A percentile compares a stretch with the other conserved stretches of the same genome.
phyloP scores from a whole-genome alignment of 192 early-diverging fungal genomes.

The Coemansia sp. region DNA sequence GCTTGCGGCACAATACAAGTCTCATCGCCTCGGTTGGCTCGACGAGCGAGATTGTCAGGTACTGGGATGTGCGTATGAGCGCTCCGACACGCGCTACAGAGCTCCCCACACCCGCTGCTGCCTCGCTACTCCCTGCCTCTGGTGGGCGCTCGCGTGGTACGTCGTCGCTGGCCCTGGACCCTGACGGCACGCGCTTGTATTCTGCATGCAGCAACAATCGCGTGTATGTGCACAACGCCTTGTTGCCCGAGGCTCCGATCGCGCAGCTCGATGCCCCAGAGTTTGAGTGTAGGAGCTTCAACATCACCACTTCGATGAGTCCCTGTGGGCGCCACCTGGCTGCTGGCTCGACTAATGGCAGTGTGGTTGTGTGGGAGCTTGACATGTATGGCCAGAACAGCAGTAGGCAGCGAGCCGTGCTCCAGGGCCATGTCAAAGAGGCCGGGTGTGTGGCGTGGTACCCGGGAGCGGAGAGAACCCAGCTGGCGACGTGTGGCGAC shows the following conservation, averaged over 20 bases:
- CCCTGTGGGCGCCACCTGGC: slow-evolving; percentile 72
- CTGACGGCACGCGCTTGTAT: slow-evolving; percentile 65
- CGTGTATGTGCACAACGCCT: slow-evolving; percentile 71
- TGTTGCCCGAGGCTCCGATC: slow-evolving; percentile 51
- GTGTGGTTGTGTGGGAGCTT: slow-evolving; percentile 72
- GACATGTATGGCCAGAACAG: slow-evolving; percentile 38
- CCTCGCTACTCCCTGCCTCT: slow-evolving; percentile 42
- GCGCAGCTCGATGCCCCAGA: slow-evolving; percentile 56
- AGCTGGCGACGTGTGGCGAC: slow-evolving; percentile 77
- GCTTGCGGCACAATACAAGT: slow-evolving; percentile 21
- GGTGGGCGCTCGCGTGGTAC: slow-evolving; percentile 52
- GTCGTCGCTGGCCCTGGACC: slow-evolving; percentile 63
- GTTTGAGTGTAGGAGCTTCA: slow-evolving; percentile 66
- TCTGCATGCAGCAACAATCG: slow-evolving; percentile 66
- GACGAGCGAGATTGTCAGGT: slow-evolving; percentile 62
- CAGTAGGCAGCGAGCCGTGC: slow-evolving; percentile 36
- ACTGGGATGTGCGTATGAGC: slow-evolving; percentile 75
- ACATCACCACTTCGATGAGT: slow-evolving; percentile 64
- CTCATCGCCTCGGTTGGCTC: slow-evolving; percentile 33
- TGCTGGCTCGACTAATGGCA: slow-evolving; percentile 64
- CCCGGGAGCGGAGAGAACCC: slow-evolving; percentile 32
- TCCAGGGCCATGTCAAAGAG: slow-evolving; percentile 65
- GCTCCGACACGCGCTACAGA: slow-evolving; percentile 38
- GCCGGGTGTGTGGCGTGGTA: slow-evolving; percentile 78
- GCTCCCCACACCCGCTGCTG: slow-evolving; percentile 43